These are phyloP conservation scores for Crithidia thermophila DNA, from an alignment of 208 protist genomes.

Conservation along the genomic window DNA sequence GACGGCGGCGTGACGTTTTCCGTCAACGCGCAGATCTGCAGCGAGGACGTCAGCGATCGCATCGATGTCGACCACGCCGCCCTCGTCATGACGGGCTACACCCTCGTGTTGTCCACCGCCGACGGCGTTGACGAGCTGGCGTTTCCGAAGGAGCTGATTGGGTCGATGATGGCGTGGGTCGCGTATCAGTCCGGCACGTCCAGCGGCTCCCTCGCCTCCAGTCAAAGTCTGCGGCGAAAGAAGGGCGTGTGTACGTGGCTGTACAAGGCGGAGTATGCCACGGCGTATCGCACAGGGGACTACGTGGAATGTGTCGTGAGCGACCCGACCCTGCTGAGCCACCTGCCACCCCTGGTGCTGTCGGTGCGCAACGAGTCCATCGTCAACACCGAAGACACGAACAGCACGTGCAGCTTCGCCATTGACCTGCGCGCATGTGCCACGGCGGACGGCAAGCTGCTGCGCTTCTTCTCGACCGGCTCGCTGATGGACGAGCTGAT, in stretches of 20 bases:
- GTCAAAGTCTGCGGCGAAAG: slow-evolving; percentile 1
- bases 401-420: slow-evolving; percentile 28
- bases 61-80: slow-evolving; percentile 26
- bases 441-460: not conserved
- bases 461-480: slow-evolving; percentile 57
- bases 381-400: slow-evolving; percentile 16
- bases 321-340: not conserved
- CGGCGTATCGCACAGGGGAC: slow-evolving; percentile 39
- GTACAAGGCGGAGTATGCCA: not conserved
- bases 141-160: slow-evolving; percentile 63
- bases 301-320: slow-evolving; percentile 24
- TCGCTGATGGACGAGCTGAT: slow-evolving; percentile 32
- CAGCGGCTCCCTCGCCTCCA: no score
- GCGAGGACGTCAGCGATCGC: slow-evolving; percentile 41
- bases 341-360: slow-evolving; percentile 43
- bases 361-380: slow-evolving; percentile 36
- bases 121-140: slow-evolving; percentile 34
- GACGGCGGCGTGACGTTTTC: slow-evolving; percentile 47
- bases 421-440: slow-evolving; percentile 37
- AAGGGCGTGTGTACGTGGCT: slow-evolving; percentile 26
- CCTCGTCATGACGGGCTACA: slow-evolving; percentile 28
- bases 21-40: slow-evolving; percentile 43
- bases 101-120: slow-evolving; percentile 32
- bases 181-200: not conserved
- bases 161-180: slow-evolving; percentile 46